phyloP scores from a whole-genome alignment of 2,329 filamentous ascomycete genomes.

The Chaetomium strumarium region DNA sequence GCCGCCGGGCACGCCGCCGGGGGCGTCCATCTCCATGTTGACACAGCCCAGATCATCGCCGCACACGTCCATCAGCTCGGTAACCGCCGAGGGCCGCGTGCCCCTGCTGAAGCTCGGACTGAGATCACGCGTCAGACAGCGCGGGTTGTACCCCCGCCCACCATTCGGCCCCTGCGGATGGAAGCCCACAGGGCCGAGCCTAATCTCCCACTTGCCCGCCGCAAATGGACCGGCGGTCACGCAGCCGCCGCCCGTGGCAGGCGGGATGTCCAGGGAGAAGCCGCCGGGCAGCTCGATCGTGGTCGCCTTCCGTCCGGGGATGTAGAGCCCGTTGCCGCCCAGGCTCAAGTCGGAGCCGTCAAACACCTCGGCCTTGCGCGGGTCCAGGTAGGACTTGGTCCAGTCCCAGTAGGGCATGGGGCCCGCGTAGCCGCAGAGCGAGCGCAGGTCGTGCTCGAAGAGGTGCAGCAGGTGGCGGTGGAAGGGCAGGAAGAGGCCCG shows the following conservation, averaged over 20 bases:
- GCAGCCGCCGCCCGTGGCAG: constrained; percentile 19
- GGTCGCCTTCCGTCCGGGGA: constrained; percentile 1
- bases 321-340: constrained; percentile 16
- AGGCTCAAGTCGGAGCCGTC: constrained; percentile 14
- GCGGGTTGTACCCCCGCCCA: constrained; percentile 20
- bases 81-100: constrained; percentile 11
- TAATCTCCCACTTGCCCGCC: constrained; percentile 5
- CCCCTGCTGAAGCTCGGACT: constrained; percentile 1
- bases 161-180: constrained; percentile 8
- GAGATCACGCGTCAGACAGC: constrained; percentile 19
- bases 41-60: constrained; percentile 6
- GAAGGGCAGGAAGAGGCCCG: constrained; percentile 18
- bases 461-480: constrained; percentile 16
- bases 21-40: constrained; percentile 6
- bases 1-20: not conserved
- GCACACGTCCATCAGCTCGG: constrained; percentile 11
- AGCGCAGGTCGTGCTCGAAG: constrained; percentile 2
- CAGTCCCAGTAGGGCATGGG: constrained; percentile 32
- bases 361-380: constrained; percentile 12
- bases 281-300: not conserved
- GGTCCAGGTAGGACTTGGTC: constrained; percentile 15
- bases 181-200: constrained; percentile 16
- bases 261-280: not conserved
- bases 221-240: constrained; percentile 16
- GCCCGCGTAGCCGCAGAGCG: constrained; percentile 13